Evolutionary conservation across 352 stramenopile species (phyloP), one percentile per base, ranked within the genome.

Genomic region (Globisporangium canariense): DNA sequence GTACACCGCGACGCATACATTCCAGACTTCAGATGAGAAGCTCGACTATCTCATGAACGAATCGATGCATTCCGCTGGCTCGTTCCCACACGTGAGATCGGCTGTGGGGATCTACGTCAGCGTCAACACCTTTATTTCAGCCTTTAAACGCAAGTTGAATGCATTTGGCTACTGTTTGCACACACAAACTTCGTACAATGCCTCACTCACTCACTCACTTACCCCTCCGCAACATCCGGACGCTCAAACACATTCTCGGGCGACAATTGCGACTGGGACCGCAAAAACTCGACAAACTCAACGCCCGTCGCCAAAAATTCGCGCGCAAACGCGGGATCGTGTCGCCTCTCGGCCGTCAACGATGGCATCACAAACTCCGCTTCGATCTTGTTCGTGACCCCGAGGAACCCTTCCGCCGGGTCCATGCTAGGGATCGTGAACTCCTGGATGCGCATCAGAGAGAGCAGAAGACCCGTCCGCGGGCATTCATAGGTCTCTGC

Each of bases 211-310:
- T 3, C 4, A 30, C 30, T 20, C 4, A 20, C 1, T 36, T 25
- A 36, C 32, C 32, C 52, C 4, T 14, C 8, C 8, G n/a, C 46
- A 52, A 20, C 30, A 46, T 3, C n/a, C 32, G 32, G 32, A 32
- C 32, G 30, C 18, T 46, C 52, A 28, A 58, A 45, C n/a, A 46
- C 18, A n/a, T 58, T 46, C 52, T 46, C 32, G 20, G 52, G 41
- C 8, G 62, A 32, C 38, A 63, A 20, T 40, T 69, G 60, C 28
- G 52, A 45, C 30, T 70, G 65, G 11, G 41, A 36, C 2, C 82
- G 82, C 36, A 93, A 68, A 53, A 77, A 91, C 58, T 86, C 79
- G n/a, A 90, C 82, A 66, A 87, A 84, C 36, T 81, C 66, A 53
- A 90, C 73, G 13, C 81, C 84, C 8, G 73, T 86, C 36, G 61